A percentile compares a stretch with the other conserved stretches of the same genome.
phyloP scores from a whole-genome alignment of 768 basidiomycete genomes.

The Rhizopogon salebrosus region DNA sequence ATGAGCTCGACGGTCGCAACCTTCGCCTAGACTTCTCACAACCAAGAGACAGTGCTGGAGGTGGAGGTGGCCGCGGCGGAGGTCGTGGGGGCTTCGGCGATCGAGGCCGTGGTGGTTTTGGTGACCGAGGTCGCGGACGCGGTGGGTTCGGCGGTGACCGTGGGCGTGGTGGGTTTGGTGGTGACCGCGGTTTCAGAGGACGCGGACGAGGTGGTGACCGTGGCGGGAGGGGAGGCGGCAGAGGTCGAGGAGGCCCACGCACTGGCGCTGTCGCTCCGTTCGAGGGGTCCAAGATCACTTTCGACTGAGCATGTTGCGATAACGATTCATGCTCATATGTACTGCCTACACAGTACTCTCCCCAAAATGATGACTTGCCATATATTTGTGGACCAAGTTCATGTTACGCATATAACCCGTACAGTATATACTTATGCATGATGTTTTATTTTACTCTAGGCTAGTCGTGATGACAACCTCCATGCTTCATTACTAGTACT shows the following conservation, averaged over 20 bases:
- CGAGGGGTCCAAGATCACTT: conserved; percentile 51
- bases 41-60: conserved; percentile 63
- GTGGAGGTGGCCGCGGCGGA: conserved; percentile 36
- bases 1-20: conserved; percentile 75
- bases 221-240: conserved; percentile 27
- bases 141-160: conserved; percentile 36
- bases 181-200: conserved; percentile 38
- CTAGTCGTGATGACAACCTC: too few species aligned
- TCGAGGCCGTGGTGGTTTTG: conserved; percentile 34
- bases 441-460: neutral
- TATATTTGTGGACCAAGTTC: neutral
- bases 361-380: neutral
- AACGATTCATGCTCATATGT: neutral
- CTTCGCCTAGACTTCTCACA: conserved; percentile 85
- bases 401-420: neutral
- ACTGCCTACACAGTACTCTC: neutral
- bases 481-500: neutral
- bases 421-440: neutral
- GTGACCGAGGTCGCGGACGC: conserved; percentile 24
- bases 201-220: conserved; percentile 34
- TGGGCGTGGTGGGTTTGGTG: conserved; percentile 43
- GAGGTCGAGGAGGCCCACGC: conserved; percentile 40
- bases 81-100: conserved; percentile 22
- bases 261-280: conserved; percentile 48
- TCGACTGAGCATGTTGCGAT: conserved; percentile 19